These are phyloP conservation scores for Mycena haematopus DNA, from an alignment of 768 basidiomycete genomes.

Conservation along the genomic window DNA sequence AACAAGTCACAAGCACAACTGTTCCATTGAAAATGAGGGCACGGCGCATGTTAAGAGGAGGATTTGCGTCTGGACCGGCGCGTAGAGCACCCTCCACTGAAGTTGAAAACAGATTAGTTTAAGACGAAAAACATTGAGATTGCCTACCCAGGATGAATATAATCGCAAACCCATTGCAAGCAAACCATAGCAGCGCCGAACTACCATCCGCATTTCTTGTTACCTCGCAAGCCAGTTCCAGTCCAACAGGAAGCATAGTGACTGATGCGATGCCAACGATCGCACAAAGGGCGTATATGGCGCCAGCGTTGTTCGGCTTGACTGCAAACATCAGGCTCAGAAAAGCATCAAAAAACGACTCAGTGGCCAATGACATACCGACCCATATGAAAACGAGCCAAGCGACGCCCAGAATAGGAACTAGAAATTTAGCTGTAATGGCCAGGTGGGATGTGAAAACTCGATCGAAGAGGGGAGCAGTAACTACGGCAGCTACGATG, in stretches of 20 bases:
- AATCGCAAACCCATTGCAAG: constrained; percentile 68
- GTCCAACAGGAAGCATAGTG: constrained; percentile 73
- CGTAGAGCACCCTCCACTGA: constrained; percentile 74
- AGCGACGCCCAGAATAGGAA: constrained; percentile 63
- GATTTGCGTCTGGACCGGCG: constrained; percentile 60
- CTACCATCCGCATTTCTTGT: constrained; percentile 83
- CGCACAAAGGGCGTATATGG: constrained; percentile 69
- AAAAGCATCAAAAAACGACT: not conserved
- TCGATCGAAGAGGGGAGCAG: constrained; percentile 81
- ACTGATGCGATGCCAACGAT: constrained; percentile 71
- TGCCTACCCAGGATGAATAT: constrained; percentile 40
- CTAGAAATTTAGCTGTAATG: constrained; percentile 59
- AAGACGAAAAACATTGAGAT: not conserved
- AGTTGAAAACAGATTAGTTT: not conserved
- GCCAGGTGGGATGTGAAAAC: constrained; percentile 80
- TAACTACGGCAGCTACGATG: constrained; percentile 67
- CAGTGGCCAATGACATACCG: constrained; percentile 46
- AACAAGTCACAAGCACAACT: constrained; percentile 47
- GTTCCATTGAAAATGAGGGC: constrained; percentile 72
- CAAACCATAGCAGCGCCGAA: constrained; percentile 78
- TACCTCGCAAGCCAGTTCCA: constrained; percentile 82
- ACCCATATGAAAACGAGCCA: constrained; percentile 88
- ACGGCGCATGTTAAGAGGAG: constrained; percentile 76
- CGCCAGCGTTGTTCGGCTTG: constrained; percentile 62
- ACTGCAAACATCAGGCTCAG: constrained; percentile 47